Evolutionary conservation across 768 basidiomycete species (phyloP).

Genomic region (Pisolithus microcarpus): DNA sequence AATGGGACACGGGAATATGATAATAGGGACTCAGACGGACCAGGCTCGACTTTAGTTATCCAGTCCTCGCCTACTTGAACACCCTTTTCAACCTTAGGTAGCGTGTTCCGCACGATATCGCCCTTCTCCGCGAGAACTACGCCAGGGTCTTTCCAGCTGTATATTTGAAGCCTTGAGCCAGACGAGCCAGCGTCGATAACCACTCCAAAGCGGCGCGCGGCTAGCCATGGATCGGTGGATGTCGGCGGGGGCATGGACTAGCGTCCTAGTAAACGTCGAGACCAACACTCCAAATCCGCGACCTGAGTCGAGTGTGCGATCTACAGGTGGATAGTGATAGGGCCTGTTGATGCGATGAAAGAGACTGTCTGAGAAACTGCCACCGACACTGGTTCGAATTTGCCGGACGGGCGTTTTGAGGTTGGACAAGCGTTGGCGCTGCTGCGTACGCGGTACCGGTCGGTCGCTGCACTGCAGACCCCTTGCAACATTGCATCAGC

Average conservation of each 20-base stretch:
- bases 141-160: conserved; percentile 89
- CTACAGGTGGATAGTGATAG: too few relatives aligned
- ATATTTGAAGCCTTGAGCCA: conserved; percentile 92
- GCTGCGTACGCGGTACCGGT: too few relatives aligned
- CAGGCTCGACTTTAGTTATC: conserved; percentile 90
- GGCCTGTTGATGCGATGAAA: not conserved
- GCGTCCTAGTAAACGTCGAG: not conserved
- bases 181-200: conserved; percentile 99
- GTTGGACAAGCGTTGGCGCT: too few relatives aligned
- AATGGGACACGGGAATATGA: not conserved
- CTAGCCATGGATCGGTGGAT: conserved; percentile 65
- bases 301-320: not conserved
- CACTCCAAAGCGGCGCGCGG: conserved; percentile 79
- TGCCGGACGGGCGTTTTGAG: too few relatives aligned
- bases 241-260: conserved; percentile 69
- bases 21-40: conserved; percentile 38
- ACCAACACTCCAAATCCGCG: not conserved
- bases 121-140: conserved; percentile 47
- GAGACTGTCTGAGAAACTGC: not conserved
- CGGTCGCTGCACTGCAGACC: too few relatives aligned
- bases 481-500: too few relatives aligned
- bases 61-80: conserved; percentile 74
- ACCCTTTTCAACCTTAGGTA: conserved; percentile 91
- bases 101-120: conserved; percentile 40
- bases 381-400: too few relatives aligned